A percentile compares a stretch with the other conserved stretches of the same genome.
phyloP scores from a whole-genome alignment of 1,284 basidiomycete species.

The Bondarzewia mesenterica region DNA sequence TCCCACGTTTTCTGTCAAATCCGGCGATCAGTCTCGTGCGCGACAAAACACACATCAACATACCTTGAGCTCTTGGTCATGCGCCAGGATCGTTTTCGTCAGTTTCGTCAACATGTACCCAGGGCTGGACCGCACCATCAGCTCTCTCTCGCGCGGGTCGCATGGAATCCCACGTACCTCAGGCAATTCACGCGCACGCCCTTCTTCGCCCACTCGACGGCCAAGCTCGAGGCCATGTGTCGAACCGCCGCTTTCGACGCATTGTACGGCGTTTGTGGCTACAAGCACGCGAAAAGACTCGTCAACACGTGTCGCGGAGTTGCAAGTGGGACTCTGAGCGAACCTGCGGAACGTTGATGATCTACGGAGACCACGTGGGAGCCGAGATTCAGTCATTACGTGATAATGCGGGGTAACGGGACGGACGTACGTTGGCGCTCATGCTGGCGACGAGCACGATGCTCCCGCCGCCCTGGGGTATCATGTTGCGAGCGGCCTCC shows the following conservation, averaged over 20 bases:
- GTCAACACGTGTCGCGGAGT: slow-evolving; percentile 13
- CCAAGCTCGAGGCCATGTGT: slow-evolving; percentile 82
- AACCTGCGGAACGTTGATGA: slow-evolving; percentile 81
- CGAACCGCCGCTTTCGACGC: slow-evolving; percentile 88
- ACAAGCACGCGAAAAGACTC: neutral
- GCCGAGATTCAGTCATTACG: neutral
- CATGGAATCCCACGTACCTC: slow-evolving; percentile 37
- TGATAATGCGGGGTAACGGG: slow-evolving; percentile 4
- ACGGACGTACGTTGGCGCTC: slow-evolving; percentile 69
- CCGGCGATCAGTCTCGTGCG: neutral
- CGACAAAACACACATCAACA: slow-evolving; percentile 10
- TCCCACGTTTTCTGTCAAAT: slow-evolving; percentile 83
- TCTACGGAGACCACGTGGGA: slow-evolving; percentile 31
- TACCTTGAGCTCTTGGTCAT: slow-evolving; percentile 68
- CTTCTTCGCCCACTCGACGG: slow-evolving; percentile 85
- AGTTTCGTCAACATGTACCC: slow-evolving; percentile 90
- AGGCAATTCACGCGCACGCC: slow-evolving; percentile 78
- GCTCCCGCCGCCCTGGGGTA: slow-evolving; percentile 67
- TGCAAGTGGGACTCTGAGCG: too few species aligned
- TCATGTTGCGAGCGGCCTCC: slow-evolving; percentile 82
- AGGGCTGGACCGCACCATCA: slow-evolving; percentile 43
- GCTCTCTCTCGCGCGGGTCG: neutral
- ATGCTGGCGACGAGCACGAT: slow-evolving; percentile 89
- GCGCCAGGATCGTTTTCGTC: slow-evolving; percentile 70
- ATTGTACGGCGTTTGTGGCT: slow-evolving; percentile 94